phyloP scores from a whole-genome alignment of 2,329 filamentous ascomycete species.

The Penicillium brasilianum region DNA sequence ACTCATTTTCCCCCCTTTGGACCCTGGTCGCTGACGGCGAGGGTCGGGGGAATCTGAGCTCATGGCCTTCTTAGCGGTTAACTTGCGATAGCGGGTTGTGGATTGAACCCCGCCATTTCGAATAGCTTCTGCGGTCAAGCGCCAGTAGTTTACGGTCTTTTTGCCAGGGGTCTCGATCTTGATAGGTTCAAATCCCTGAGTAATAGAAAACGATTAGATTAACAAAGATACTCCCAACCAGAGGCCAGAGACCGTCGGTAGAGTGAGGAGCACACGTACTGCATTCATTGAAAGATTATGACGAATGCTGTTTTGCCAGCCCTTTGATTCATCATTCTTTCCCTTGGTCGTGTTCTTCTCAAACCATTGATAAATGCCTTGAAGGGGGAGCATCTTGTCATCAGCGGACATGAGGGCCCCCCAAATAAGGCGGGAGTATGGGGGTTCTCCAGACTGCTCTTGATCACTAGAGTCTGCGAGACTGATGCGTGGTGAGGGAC shows the following conservation, averaged over 20 bases:
- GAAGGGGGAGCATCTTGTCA: conserved; percentile 73
- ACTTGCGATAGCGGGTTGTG: conserved; percentile 77
- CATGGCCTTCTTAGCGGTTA: conserved; percentile 45
- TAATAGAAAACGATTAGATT: conserved; percentile 1
- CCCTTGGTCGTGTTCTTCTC: conserved; percentile 78
- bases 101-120: conserved; percentile 73
- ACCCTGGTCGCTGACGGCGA: conserved; percentile 49
- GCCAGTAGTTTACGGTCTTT: conserved; percentile 75
- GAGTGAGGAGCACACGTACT: conserved; percentile 59
- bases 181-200: conserved; percentile 57
- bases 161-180: conserved; percentile 56
- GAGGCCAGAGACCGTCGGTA: too few relatives aligned
- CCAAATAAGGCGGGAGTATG: conserved; percentile 84
- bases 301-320: conserved; percentile 95
- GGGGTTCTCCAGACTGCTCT: conserved; percentile 56
- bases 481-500: conserved; percentile 33
- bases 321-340: conserved; percentile 63
- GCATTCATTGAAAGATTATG: conserved; percentile 97
- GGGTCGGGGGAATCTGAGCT: conserved; percentile 45
- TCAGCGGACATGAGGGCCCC: conserved; percentile 72
- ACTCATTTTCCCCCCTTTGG: conserved; percentile 48
- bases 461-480: conserved; percentile 29
- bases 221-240: not conserved
- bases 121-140: conserved; percentile 72
- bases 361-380: conserved; percentile 93